phyloP scores from a whole-genome alignment of 1,284 basidiomycete species.

The Coniferiporia sulphurascens region DNA sequence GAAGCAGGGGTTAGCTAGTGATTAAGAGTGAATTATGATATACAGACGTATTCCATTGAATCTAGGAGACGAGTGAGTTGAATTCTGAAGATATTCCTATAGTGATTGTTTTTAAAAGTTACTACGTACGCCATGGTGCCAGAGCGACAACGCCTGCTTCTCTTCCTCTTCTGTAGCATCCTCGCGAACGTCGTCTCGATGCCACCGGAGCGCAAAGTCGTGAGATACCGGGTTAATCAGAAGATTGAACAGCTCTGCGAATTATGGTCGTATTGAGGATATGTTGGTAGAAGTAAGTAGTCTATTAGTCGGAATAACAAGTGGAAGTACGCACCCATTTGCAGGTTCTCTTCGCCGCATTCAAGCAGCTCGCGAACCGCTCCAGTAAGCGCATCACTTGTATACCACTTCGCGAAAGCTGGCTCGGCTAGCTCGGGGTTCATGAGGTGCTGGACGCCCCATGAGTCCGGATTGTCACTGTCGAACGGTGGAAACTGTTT shows the following conservation, averaged over 20 bases:
- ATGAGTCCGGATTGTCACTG: constrained; percentile 56
- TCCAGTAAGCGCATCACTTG: constrained; percentile 47
- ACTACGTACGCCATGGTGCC: constrained; percentile 61
- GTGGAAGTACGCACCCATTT: constrained; percentile 58
- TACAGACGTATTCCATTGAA: constrained; percentile 80
- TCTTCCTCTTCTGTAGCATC: constrained; percentile 66
- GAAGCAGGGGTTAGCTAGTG: neutral
- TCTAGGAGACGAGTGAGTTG: constrained; percentile 32
- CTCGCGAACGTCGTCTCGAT: constrained; percentile 73
- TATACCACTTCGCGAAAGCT: constrained; percentile 65
- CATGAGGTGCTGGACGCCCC: constrained; percentile 82
- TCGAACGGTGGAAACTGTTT: constrained; percentile 80
- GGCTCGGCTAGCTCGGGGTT: constrained; percentile 63
- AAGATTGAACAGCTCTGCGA: constrained; percentile 72
- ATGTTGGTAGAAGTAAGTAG: neutral
- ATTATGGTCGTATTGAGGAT: neutral
- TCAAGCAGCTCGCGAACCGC: constrained; percentile 49
- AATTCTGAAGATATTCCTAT: neutral
- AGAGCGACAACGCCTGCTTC: constrained; percentile 47
- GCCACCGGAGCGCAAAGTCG: constrained; percentile 77
- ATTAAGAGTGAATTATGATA: neutral
- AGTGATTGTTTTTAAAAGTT: neutral
- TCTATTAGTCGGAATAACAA: neutral
- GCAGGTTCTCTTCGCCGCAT: constrained; percentile 54
- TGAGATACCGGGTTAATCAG: constrained; percentile 68